A percentile compares a stretch with the other conserved stretches of the same genome.
These are phyloP conservation scores for Diplocarpon mali DNA, from an alignment of 2,329 filamentous ascomycete species.

Conservation along the genomic window DNA sequence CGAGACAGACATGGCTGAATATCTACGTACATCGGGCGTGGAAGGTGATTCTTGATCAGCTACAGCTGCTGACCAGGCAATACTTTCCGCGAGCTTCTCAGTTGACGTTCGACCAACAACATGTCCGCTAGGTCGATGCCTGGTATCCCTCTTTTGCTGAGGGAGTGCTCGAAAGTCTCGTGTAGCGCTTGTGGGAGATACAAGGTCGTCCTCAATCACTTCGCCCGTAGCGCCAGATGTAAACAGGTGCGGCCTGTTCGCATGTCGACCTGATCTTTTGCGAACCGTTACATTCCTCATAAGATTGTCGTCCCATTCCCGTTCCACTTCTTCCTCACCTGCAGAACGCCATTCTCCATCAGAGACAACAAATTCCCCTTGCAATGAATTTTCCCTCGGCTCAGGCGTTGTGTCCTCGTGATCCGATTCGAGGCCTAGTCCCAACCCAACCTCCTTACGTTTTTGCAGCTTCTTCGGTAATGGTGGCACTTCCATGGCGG, in stretches of 20 bases:
- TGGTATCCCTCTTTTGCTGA: slow-evolving; percentile 21
- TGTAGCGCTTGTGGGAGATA: slow-evolving; percentile 42
- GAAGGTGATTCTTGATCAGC: slow-evolving; percentile 19
- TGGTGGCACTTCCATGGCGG: slow-evolving; percentile 15
- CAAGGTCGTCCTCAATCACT: slow-evolving; percentile 36
- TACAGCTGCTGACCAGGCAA: slow-evolving; percentile 10
- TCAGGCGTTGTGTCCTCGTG: slow-evolving; percentile 27
- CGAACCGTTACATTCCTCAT: slow-evolving; percentile 43
- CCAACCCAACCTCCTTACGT: slow-evolving; percentile 25
- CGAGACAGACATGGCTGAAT: slow-evolving; percentile 42
- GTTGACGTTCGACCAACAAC: slow-evolving; percentile 11
- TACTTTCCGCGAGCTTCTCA: slow-evolving; percentile 13
- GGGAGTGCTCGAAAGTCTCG: slow-evolving; percentile 28
- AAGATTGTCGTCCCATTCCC: slow-evolving; percentile 45
- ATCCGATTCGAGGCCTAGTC: slow-evolving; percentile 31
- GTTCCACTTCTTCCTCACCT: slow-evolving; percentile 34
- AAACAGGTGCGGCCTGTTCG: slow-evolving; percentile 13
- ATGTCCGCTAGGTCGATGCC: slow-evolving; percentile 19
- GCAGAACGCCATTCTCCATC: slow-evolving; percentile 45
- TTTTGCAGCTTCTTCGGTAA: slow-evolving; percentile 12
- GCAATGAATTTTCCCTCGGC: slow-evolving; percentile 24
- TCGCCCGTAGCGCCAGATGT: slow-evolving; percentile 28
- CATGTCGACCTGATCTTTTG: slow-evolving; percentile 27
- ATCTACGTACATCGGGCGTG: slow-evolving; percentile 33
- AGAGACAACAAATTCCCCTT: slow-evolving; percentile 41